These are phyloP conservation scores for Pseudocercospora fuligena DNA, from an alignment of 2,329 filamentous ascomycete species.

Conservation along the genomic window DNA sequence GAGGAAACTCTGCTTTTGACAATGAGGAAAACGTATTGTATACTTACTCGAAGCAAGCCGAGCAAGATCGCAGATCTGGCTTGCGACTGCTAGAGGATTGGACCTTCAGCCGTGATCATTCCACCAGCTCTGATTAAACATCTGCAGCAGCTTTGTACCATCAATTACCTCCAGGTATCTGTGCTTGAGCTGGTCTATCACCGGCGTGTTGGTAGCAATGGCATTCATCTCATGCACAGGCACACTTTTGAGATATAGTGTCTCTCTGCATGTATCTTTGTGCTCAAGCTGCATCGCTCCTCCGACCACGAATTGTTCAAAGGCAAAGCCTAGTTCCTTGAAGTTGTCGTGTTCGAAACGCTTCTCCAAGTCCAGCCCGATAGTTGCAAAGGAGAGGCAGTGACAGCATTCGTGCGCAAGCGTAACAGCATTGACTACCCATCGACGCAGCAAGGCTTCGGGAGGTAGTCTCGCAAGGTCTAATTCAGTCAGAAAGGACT, in stretches of 20 bases:
- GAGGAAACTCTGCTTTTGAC: background rate
- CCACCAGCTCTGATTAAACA: background rate
- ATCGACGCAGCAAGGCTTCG: conserved; percentile 3
- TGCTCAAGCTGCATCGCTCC: background rate
- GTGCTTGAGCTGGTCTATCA: background rate
- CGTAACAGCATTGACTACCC: background rate
- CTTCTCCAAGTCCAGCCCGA: background rate
- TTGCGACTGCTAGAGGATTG: background rate
- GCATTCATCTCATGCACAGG: background rate
- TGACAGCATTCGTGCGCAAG: background rate
- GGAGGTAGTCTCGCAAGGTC: background rate
- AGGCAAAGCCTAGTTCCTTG: background rate
- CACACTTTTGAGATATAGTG: background rate
- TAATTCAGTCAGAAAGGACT: background rate
- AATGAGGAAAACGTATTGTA: background rate
- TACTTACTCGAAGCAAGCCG: background rate
- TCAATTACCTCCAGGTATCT: background rate
- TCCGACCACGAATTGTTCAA: background rate
- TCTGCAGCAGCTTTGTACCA: background rate
- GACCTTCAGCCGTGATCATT: background rate
- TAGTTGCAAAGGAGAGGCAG: background rate
- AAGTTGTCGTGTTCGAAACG: background rate
- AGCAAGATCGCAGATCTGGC: background rate
- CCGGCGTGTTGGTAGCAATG: background rate
- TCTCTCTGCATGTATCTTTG: background rate